These are phyloP conservation scores for Phoma sp. DNA, from an alignment of 2,329 filamentous ascomycete genomes.

Conservation along the genomic window DNA sequence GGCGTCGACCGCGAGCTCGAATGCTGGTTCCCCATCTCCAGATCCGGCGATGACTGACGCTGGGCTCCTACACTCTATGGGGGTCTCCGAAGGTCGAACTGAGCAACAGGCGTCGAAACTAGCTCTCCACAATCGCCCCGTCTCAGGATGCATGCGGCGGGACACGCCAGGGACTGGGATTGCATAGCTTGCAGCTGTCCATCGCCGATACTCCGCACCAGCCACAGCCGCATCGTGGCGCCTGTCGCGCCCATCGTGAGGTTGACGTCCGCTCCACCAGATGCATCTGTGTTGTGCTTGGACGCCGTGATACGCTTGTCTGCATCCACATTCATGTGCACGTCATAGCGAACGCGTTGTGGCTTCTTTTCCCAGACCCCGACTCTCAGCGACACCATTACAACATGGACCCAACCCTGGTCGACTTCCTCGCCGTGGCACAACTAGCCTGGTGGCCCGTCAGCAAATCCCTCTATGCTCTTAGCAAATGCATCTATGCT, in stretches of 20 bases:
- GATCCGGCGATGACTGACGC: constrained; percentile 11
- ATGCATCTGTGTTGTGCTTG: neutral
- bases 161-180: constrained; percentile 27
- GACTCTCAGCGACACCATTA: neutral
- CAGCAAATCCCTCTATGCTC: constrained; percentile 45
- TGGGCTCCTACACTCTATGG: neutral
- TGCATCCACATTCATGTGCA: neutral
- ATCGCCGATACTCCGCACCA: constrained; percentile 27
- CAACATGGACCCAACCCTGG: constrained; percentile 39
- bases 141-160: constrained; percentile 28
- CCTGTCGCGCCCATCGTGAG: neutral
- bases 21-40: constrained; percentile 45
- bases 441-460: constrained; percentile 49
- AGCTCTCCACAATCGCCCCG: constrained; percentile 21
- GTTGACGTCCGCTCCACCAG: constrained; percentile 1
- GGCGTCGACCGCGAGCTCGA: constrained; percentile 29
- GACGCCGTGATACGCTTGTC: neutral
- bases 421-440: constrained; percentile 35
- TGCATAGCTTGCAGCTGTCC: constrained; percentile 21
- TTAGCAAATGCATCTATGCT: constrained; percentile 45
- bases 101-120: constrained; percentile 13
- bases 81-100: neutral
- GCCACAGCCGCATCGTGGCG: constrained; percentile 21
- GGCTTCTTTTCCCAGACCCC: constrained; percentile 3
- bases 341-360: constrained; percentile 17